A percentile compares a stretch with the other conserved stretches of the same genome.
Conservation (phyloP, 768 basidiomycete species). For the Phylloporus sp. region DNA sequence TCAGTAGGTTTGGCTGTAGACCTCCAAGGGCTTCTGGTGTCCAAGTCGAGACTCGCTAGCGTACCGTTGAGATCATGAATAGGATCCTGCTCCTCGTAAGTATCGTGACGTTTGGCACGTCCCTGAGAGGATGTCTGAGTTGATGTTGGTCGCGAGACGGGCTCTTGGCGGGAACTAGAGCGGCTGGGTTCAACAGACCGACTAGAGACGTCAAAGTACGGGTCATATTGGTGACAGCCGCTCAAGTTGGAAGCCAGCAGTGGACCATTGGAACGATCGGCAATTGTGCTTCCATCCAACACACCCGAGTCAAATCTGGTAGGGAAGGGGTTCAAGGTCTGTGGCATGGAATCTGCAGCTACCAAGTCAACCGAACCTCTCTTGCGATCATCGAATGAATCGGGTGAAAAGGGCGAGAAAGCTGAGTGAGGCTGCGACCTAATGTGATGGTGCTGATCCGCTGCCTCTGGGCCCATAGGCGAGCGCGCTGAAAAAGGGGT, state of each 20-base stretch:
- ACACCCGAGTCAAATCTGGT: conserved; percentile 41
- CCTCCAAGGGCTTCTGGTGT: conserved; percentile 37
- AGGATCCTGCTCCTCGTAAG: conserved; percentile 41
- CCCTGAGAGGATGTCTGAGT: conserved; percentile 35
- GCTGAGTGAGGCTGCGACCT: conserved; percentile 20
- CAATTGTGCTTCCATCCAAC: conserved; percentile 35
- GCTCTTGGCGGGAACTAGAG: conserved; percentile 40
- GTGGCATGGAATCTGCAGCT: conserved; percentile 41
- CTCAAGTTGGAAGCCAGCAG: conserved; percentile 42
- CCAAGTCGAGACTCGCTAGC: conserved; percentile 68
- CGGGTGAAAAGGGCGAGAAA: conserved; percentile 80
- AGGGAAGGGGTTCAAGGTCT: conserved; percentile 46
- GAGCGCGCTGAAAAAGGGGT: conserved; percentile 14
- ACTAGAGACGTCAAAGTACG: conserved; percentile 42
- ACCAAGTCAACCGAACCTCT: conserved; percentile 35
- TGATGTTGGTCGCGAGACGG: conserved; percentile 52
- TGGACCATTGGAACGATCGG: conserved; percentile 40
- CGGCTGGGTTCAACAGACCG: conserved; percentile 38
- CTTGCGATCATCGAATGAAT: conserved; percentile 42
- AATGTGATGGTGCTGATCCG: conserved; percentile 16
- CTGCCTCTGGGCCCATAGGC: conserved; percentile 9
- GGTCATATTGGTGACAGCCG: conserved; percentile 40
- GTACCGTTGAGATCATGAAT: conserved; percentile 74
- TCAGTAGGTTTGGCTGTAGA: conserved; percentile 20
- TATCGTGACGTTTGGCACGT: conserved; percentile 19